Base-by-base conservation (phyloP, 140 eudicot genomes). In the Bidens hawaiensis region DNA sequence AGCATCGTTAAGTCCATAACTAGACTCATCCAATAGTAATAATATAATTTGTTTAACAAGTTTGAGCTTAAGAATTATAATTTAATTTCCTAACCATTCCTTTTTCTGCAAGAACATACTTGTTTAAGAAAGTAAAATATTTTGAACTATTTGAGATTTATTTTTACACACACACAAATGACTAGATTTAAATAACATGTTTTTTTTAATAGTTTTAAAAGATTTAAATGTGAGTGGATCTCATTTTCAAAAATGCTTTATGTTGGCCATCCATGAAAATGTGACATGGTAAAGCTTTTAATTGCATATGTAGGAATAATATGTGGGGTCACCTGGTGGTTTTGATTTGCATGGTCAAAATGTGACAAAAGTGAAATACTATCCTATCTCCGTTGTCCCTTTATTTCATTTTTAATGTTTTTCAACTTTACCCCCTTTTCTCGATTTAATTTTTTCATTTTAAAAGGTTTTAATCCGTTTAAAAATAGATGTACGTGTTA, bases 211-310 rank as follows among this genome's bases (percentile, higher is more conserved):
- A 49, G 27, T 21, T 49, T 4, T 50, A 22, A 50, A 47, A 18
- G 25, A 21, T 48, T 10, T 49, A 49, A 49, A 49, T 49, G 58
- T 50, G 18, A 23, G 58, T 50, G 58, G 58, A 22, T 50, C 33
- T 12, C 58, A 23, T 12, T 49, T 49, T 50, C 22, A 36, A 5
- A n/a, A 26, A 53, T 7, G 43, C 72, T 51, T 22, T 40, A 23
- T 36, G 31, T 26, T 40, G 4, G 22, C 56, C 73, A 25, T 43
- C 16, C 22, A 26, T 42, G 2, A 69, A 57, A 9, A 43, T 72
- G 71, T 62, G 61, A 51, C 58, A 51, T 62, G 64, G n/a, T 25
- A 56, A 62, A 40, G 70, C 76, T 51, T 63, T 70, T 71, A 8
- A 71, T 62, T 69, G 33, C 34, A 16, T 70, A 21, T 71, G 14